Evolutionary conservation across 208 protist genomes (phyloP).

Genomic region (Acanthamoeba polyphaga): DNA sequence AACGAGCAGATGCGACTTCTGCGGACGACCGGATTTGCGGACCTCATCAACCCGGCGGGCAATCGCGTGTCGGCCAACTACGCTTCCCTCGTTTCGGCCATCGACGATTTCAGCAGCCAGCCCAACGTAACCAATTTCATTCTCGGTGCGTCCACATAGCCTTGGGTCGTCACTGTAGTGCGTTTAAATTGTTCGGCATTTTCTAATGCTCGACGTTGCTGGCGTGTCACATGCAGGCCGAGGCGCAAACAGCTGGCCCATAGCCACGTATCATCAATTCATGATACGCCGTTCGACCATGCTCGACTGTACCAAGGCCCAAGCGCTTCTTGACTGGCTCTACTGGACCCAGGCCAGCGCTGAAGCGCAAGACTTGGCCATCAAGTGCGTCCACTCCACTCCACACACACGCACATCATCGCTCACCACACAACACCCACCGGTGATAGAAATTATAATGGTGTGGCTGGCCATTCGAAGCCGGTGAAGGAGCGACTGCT

Average conservation of each 20-base stretch:
- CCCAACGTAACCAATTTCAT: neutral
- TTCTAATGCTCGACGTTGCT: neutral
- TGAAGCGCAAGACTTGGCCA: neutral
- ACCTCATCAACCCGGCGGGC: constrained; percentile 24
- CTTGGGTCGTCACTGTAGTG: neutral
- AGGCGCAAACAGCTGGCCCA: constrained; percentile 8
- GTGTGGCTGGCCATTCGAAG: neutral
- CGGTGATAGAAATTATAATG: neutral
- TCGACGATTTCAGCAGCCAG: constrained; percentile 29
- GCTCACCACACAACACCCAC: neutral
- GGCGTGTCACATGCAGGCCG: neutral
- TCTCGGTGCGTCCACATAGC: neutral
- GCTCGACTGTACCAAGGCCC: constrained; percentile 7
- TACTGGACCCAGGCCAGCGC: constrained; percentile 26
- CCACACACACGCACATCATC: neutral
- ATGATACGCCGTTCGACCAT: neutral
- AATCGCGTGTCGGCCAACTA: constrained; percentile 18
- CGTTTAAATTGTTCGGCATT: too few species aligned
- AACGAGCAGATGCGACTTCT: constrained; percentile 25
- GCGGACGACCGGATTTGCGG: neutral
- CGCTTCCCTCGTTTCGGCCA: neutral
- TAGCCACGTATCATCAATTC: constrained; percentile 2
- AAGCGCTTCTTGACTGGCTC: constrained; percentile 9
- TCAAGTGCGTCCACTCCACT: neutral
- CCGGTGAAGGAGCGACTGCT: neutral